Evolutionary conservation across 2,329 filamentous ascomycete genomes (phyloP).

Genomic region (Xylaria sp.): DNA sequence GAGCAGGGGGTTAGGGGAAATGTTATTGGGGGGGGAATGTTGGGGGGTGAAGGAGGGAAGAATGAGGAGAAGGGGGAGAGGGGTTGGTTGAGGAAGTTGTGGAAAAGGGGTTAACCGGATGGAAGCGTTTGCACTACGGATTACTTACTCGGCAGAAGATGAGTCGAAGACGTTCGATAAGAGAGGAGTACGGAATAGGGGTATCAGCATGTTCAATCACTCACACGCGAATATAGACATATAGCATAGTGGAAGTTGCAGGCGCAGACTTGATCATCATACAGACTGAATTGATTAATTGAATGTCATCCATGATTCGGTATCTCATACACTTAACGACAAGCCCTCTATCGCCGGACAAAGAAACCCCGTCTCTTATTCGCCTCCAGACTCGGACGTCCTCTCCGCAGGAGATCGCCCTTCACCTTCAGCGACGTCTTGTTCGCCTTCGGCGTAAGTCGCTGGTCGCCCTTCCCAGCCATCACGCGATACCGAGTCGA

Average conservation of each 20-base stretch:
- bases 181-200: too few relatives aligned
- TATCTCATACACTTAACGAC: too few relatives aligned
- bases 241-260: too few relatives aligned
- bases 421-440: constrained; percentile 40
- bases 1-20: constrained; percentile 59
- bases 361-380: constrained; percentile 43
- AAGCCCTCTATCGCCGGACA: constrained; percentile 28
- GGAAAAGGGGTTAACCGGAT: neutral
- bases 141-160: too few relatives aligned
- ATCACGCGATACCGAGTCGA: constrained; percentile 50
- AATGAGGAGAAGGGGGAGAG: too few relatives aligned
- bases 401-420: constrained; percentile 43
- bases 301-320: too few relatives aligned
- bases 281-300: too few relatives aligned
- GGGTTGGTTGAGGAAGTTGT: neutral
- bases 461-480: constrained; percentile 39
- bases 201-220: too few relatives aligned
- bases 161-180: too few relatives aligned
- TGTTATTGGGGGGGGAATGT: constrained; percentile 16
- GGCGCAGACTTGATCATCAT: too few relatives aligned
- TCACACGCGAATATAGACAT: too few relatives aligned
- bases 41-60: neutral
- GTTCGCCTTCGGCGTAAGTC: constrained; percentile 44
- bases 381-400: constrained; percentile 32
- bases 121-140: too few relatives aligned